Evolutionary conservation across 192 early-diverging fungal species (phyloP).

Genomic region (Coemansia sp.): DNA sequence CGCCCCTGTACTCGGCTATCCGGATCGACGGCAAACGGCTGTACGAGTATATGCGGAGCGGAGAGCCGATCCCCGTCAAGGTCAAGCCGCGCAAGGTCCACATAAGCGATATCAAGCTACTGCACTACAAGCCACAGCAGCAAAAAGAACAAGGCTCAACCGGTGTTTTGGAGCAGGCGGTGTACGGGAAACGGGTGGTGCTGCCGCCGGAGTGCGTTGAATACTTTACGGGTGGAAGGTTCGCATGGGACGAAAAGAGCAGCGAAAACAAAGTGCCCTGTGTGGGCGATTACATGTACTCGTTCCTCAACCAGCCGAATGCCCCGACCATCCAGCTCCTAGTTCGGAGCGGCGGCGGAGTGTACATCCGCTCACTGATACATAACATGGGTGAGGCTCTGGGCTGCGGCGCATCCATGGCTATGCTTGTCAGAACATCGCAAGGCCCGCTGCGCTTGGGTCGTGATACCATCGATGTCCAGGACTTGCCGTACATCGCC

Average conservation of each 20-base stretch:
- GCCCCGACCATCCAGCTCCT: conserved; percentile 57
- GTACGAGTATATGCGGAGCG: conserved; percentile 69
- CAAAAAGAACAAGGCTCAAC: background rate
- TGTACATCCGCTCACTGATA: conserved; percentile 73
- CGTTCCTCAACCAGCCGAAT: conserved; percentile 26
- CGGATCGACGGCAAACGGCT: conserved; percentile 67
- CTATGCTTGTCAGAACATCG: conserved; percentile 59
- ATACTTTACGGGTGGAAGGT: conserved; percentile 23
- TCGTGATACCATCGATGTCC: conserved; percentile 44
- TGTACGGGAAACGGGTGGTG: conserved; percentile 10
- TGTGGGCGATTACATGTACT: conserved; percentile 17
- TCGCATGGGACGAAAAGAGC: conserved; percentile 11
- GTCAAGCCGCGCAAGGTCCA: conserved; percentile 22
- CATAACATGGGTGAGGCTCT: conserved; percentile 61
- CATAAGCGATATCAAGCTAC: conserved; percentile 22
- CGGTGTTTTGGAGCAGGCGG: background rate
- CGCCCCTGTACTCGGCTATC: conserved; percentile 73
- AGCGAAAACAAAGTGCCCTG: background rate
- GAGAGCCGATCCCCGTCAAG: conserved; percentile 14
- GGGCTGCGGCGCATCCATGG: conserved; percentile 63
- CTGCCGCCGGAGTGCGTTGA: conserved; percentile 15
- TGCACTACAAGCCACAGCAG: conserved; percentile 12
- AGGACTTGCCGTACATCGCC: conserved; percentile 39
- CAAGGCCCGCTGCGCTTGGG: conserved; percentile 59
- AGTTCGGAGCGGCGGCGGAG: conserved; percentile 67